Conservation (phyloP, 148 eudicot genomes). For the Oxyria digyna region DNA sequence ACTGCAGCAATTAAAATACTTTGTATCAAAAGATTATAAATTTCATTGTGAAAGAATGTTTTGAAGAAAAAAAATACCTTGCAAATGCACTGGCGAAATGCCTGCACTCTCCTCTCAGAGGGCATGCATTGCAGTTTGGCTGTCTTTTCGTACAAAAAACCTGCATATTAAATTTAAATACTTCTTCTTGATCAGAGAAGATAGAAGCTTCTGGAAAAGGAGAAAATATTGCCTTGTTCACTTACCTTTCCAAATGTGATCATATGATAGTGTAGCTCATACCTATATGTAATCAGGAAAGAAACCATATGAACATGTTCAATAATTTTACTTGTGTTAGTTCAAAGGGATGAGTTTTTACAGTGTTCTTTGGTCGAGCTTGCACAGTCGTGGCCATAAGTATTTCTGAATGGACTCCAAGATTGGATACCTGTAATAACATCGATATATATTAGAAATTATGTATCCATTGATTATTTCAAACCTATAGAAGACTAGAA, state of each 20-base stretch:
- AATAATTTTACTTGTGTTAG: not conserved
- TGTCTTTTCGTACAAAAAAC: constrained; percentile 37
- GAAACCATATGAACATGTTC: not conserved
- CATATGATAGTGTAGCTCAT: constrained; percentile 33
- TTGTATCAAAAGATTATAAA: too few relatives aligned
- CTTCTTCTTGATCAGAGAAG: not conserved
- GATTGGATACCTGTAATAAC: constrained; percentile 26
- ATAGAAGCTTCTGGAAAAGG: not conserved
- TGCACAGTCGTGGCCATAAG: constrained; percentile 37
- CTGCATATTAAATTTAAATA: constrained; percentile 13
- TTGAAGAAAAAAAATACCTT: constrained; percentile 19
- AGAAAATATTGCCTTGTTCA: not conserved
- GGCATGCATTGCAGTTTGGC: constrained; percentile 37
- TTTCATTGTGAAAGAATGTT: not conserved
- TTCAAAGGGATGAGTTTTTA: constrained; percentile 13
- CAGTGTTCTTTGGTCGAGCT: constrained; percentile 34
- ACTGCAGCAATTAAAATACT: constrained; percentile 31
- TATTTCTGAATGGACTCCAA: constrained; percentile 31
- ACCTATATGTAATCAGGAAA: constrained; percentile 21
- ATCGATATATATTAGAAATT: constrained; percentile 5
- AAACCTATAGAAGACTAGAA: not conserved
- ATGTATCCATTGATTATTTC: not conserved
- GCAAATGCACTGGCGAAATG: constrained; percentile 22
- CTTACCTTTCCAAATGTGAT: constrained; percentile 39
- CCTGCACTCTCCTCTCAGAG: constrained; percentile 28